Conservation (phyloP, 1,139 yeast genomes). For the Kodamaea sp. region DNA sequence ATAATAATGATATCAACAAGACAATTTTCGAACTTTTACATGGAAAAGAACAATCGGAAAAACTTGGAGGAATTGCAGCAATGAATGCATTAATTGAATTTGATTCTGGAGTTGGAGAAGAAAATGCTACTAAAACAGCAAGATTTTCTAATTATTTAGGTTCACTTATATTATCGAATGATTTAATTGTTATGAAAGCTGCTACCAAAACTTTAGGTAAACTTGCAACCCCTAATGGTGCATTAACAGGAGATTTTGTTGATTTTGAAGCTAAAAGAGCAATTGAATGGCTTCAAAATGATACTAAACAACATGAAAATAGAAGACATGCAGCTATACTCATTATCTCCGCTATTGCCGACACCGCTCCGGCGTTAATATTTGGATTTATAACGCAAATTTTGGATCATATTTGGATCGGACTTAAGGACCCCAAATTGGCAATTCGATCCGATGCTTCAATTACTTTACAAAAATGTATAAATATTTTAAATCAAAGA, state of each 20-base stretch:
- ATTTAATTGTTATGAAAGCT: conserved; percentile 76
- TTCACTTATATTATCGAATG: conserved; percentile 76
- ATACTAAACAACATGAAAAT: conserved; percentile 70
- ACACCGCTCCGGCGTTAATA: conserved; percentile 80
- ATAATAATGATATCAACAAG: conserved; percentile 83
- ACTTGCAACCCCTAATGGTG: conserved; percentile 84
- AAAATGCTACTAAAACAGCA: conserved; percentile 84
- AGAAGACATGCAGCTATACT: conserved; percentile 90
- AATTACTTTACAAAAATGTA: conserved; percentile 69
- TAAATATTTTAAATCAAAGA: conserved; percentile 73
- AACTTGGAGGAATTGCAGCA: conserved; percentile 88
- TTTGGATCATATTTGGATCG: conserved; percentile 82
- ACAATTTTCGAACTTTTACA: conserved; percentile 82
- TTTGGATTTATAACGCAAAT: conserved; percentile 77
- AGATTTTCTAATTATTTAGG: conserved; percentile 85
- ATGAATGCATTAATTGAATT: conserved; percentile 82
- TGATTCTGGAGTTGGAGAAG: conserved; percentile 63
- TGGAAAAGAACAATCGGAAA: conserved; percentile 65
- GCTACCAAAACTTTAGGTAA: conserved; percentile 88
- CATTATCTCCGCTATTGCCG: conserved; percentile 78
- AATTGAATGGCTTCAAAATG: conserved; percentile 82
- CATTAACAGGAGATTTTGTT: conserved; percentile 86
- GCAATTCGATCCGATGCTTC: conserved; percentile 83
- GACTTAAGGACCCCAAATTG: conserved; percentile 73
- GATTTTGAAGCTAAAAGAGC: conserved; percentile 89